Conservation (phyloP, 306 rosid species). For the Corylus avellana region DNA sequence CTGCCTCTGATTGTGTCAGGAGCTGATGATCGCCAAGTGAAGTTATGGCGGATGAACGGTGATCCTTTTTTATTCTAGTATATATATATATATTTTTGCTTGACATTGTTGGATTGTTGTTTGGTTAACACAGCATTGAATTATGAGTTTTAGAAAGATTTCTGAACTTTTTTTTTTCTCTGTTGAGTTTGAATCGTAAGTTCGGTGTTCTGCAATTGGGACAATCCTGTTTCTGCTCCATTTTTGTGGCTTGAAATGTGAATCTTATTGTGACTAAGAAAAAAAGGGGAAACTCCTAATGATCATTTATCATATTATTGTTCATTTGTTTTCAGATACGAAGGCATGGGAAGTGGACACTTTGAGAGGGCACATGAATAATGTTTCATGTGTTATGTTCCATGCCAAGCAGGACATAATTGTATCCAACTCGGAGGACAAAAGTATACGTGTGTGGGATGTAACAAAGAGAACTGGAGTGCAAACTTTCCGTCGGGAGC, state of each 20-base stretch:
- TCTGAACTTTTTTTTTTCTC: neutral
- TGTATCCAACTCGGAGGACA: slow-evolving; percentile 95
- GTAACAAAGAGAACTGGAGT: slow-evolving; percentile 89
- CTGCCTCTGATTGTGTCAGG: slow-evolving; percentile 95
- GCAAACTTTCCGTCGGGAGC: slow-evolving; percentile 95
- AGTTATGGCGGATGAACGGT: slow-evolving; percentile 98
- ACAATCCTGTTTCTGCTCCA: neutral
- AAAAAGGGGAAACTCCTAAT: neutral
- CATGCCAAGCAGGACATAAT: slow-evolving; percentile 95
- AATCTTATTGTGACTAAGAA: neutral
- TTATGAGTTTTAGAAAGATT: neutral
- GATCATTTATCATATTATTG: neutral
- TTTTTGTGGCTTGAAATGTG: neutral
- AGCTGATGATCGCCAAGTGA: slow-evolving; percentile 96
- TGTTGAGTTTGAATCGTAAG: neutral
- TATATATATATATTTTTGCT: neutral
- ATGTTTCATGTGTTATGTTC: slow-evolving; percentile 95
- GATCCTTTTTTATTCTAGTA: slow-evolving; percentile 5
- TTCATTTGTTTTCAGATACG: slow-evolving; percentile 55
- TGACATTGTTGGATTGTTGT: neutral
- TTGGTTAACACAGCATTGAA: neutral
- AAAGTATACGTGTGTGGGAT: slow-evolving; percentile 97
- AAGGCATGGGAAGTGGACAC: slow-evolving; percentile 99
- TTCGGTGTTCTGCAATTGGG: neutral
- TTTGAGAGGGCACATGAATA: slow-evolving; percentile 94